Base-by-base conservation (phyloP, 2,329 filamentous ascomycete species). In the Thielaviopsis ethacetica region DNA sequence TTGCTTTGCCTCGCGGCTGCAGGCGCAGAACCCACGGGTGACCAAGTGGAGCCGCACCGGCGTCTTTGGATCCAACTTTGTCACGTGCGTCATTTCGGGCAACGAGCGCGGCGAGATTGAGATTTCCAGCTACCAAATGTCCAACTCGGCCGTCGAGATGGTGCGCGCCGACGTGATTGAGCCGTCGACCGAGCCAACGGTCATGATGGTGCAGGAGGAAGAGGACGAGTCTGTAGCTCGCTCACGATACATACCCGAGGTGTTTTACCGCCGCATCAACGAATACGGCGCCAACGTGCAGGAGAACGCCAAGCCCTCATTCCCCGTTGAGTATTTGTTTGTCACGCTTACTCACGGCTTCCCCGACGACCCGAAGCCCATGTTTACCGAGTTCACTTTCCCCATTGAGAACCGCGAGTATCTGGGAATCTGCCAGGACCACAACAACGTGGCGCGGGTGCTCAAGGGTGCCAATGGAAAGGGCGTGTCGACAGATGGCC, bases 31-130 rank as follows among this genome's bases (percentile, higher is more conserved):
- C 65, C 91, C 91, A 0, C 91, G 94, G 66, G 77, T 89, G 19
- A 93, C 88, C 9, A 97, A 96, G 70, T 98, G 93, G 91, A 95
- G 91, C 69, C 91, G 96, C 66, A 94, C 88, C 2, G 93, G 91
- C 53, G 81, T 81, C 59, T 98, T 96, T 67, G 93, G 93, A 19
- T 97, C 91, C 54, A 93, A 94, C 68, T 97, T 97, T 69, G 91
- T 98, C 54, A 97, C 93, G 0, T 98, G 93, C 70, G 83, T 98
- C 51, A 79, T 98, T 62, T 91, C 88, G n/a, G 91, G 91, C 53
- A 91, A 97, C 66, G 88, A 93, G 63, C 77, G 88, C 54, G 89
- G 91, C 59, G 84, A 90, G 63, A 97, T 98, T 64, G 80, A 84
- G 19, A 88, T 98, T 62, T 88, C 89, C 3, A 84, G 91, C 0